These are phyloP conservation scores for Alisma plantagoaquatica DNA, from an alignment of 106 monocot species.

Conservation along the genomic window DNA sequence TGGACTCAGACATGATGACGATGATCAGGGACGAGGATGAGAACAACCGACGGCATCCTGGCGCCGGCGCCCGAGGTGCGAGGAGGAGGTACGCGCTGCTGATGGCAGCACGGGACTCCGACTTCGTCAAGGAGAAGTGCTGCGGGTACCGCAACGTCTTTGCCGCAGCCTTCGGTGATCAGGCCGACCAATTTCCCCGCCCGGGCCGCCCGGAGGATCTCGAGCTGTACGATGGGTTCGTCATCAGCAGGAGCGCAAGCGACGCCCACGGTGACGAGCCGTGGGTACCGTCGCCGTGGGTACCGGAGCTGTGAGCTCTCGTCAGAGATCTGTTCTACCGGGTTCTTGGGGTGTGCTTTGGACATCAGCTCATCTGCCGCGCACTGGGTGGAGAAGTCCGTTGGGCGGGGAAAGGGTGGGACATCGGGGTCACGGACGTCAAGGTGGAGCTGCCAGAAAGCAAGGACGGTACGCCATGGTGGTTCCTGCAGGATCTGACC, in stretches of 20 bases:
- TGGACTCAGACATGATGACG: too few relatives aligned
- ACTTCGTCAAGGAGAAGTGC: conserved; percentile 49
- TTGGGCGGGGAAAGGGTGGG: conserved; percentile 21
- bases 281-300: too few relatives aligned
- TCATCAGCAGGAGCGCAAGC: conserved; percentile 61
- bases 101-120: conserved; percentile 51
- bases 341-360: conserved; percentile 14
- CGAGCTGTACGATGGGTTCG: too few relatives aligned
- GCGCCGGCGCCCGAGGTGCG: too few relatives aligned
- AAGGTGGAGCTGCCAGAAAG: too few relatives aligned
- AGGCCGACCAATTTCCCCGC: conserved; percentile 34
- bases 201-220: conserved; percentile 34
- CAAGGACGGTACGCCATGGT: conserved; percentile 3
- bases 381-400: too few relatives aligned
- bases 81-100: conserved; percentile 56
- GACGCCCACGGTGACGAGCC: conserved; percentile 59
- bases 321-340: conserved; percentile 15
- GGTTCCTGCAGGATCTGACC: conserved; percentile 18
- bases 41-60: too few relatives aligned
- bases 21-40: too few relatives aligned
- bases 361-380: too few relatives aligned
- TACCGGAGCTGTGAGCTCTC: too few relatives aligned
- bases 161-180: conserved; percentile 42
- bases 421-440: conserved; percentile 17
- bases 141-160: conserved; percentile 70